These are phyloP conservation scores for Paramyrothecium roridum DNA, from an alignment of 2,329 filamentous ascomycete species.

Conservation along the genomic window DNA sequence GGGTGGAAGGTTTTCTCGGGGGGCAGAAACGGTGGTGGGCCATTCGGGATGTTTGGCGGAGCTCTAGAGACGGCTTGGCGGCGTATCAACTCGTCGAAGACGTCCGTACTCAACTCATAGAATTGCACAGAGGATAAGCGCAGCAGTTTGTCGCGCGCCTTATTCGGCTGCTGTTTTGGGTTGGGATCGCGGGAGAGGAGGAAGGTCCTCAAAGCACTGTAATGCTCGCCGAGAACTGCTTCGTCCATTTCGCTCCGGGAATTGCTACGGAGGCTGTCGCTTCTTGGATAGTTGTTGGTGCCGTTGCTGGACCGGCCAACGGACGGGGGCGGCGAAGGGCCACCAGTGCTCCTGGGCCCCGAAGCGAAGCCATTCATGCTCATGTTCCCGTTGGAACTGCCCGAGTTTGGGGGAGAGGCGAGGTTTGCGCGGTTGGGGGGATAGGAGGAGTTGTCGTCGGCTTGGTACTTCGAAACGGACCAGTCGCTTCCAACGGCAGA, in stretches of 20 bases:
- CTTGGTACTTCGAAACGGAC: constrained; percentile 68
- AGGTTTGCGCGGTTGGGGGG: constrained; percentile 56
- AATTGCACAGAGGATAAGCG: constrained; percentile 90
- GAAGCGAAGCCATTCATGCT: constrained; percentile 60
- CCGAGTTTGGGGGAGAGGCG: constrained; percentile 68
- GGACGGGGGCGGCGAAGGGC: constrained; percentile 83
- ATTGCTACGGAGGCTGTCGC: constrained; percentile 60
- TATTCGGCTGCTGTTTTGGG: constrained; percentile 72
- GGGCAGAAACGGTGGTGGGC: constrained; percentile 69
- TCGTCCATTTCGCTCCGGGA: constrained; percentile 59
- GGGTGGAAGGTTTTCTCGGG: constrained; percentile 92
- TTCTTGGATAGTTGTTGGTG: constrained; percentile 62
- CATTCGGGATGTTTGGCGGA: constrained; percentile 48
- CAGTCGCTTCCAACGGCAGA: constrained; percentile 83
- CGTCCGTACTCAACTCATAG: constrained; percentile 94
- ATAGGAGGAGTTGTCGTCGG: constrained; percentile 51
- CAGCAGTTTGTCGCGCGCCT: constrained; percentile 90
- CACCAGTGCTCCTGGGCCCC: constrained; percentile 54
- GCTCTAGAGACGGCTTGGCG: constrained; percentile 67
- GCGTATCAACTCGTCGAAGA: constrained; percentile 90
- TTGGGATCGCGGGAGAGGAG: constrained; percentile 76
- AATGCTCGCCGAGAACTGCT: constrained; percentile 71
- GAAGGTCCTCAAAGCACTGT: constrained; percentile 73
- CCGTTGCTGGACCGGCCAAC: constrained; percentile 82
- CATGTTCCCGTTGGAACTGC: constrained; percentile 51